Base-by-base conservation (phyloP, 2,329 filamentous ascomycete genomes). In the Trichoderma guizhouense region DNA sequence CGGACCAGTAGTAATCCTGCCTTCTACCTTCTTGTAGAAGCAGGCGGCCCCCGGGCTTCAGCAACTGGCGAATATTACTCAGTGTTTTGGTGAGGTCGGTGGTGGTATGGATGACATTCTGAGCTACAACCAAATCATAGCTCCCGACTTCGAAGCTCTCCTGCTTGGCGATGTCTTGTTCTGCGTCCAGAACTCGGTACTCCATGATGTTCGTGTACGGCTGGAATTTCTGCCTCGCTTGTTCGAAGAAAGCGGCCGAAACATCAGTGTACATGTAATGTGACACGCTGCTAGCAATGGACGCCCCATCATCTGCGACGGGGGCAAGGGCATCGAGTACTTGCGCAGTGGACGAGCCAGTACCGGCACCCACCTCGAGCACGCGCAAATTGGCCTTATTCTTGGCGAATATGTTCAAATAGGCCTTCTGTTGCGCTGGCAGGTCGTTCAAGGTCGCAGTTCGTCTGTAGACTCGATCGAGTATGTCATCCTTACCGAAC, bases 221-320 rank as follows among this genome's bases (percentile, higher is more conserved):
- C 18, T 74, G 69, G 72, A 83, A 80, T 12, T 77, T 76, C 53
- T 81, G 77, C 71, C 77, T 77, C 2, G 81, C 81, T 7, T 76
- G 75, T 4, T 73, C 74, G 26, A 82, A 81, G 75, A 82, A 82
- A 2, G 79, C 79, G 7, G 78, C 74, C 2, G 80, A 81, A 26
- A 82, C 77, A 57, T 82, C 81, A 3, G 80, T 82, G 51, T 78
- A 82, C 2, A 75, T 78, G 47, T 79, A 78, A 14, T 58, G 62
- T 63, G 58, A 70, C 58, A 47, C 47, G 67, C 24, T 58, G 34
- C 18, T 65, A 32, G 34, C 39, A 28, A 24, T 61, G 34, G 32
- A 34, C 12, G 28, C 26, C 24, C 55, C 55, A 53, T 69, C 67
- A n/a, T 69, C 60, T 21, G 39, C 18, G 32, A 55, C 12, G 12